phyloP scores from a whole-genome alignment of 1,284 basidiomycete species.

The Marasmius fiardii region DNA sequence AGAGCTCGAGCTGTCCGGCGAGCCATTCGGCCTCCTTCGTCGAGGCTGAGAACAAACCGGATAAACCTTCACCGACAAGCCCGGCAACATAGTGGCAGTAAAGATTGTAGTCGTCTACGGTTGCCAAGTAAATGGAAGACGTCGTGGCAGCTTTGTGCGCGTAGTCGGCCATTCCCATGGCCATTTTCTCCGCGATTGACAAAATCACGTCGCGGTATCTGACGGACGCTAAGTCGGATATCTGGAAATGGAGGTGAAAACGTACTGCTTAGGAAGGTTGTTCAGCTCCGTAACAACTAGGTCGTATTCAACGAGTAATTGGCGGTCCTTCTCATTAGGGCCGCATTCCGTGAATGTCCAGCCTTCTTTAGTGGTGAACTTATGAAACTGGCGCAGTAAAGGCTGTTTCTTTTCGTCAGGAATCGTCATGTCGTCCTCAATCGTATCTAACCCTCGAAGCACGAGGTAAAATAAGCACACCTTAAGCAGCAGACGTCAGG shows the following conservation, averaged over 20 bases:
- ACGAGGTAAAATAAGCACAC: conserved; percentile 96
- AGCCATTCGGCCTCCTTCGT: conserved; percentile 82
- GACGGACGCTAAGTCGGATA: conserved; percentile 5
- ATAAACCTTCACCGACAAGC: conserved; percentile 95
- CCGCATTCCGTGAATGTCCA: conserved; percentile 88
- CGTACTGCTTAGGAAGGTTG: conserved; percentile 62
- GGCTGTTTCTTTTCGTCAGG: conserved; percentile 85
- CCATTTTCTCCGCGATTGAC: conserved; percentile 86
- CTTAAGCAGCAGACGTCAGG: conserved; percentile 36
- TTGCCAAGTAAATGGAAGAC: conserved; percentile 66
- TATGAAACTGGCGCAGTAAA: conserved; percentile 82
- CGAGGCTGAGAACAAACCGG: conserved; percentile 86
- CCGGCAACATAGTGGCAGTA: conserved; percentile 99
- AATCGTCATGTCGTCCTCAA: conserved; percentile 99
- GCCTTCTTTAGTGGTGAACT: conserved; percentile 77
- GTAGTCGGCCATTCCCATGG: conserved; percentile 94
- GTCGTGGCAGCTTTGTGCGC: conserved; percentile 78
- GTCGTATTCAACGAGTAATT: conserved; percentile 86
- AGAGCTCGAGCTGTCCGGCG: conserved; percentile 80
- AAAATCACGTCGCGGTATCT: conserved; percentile 85
- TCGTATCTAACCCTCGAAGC: conserved; percentile 89
- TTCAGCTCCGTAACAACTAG: conserved; percentile 83
- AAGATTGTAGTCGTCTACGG: conserved; percentile 70
- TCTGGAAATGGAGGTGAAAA: conserved; percentile 13
- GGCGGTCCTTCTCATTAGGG: conserved; percentile 88